Evolutionary conservation across 345 rosid genomes (phyloP), one percentile per base, ranked within the genome.

Genomic region (Acer yangbiense): DNA sequence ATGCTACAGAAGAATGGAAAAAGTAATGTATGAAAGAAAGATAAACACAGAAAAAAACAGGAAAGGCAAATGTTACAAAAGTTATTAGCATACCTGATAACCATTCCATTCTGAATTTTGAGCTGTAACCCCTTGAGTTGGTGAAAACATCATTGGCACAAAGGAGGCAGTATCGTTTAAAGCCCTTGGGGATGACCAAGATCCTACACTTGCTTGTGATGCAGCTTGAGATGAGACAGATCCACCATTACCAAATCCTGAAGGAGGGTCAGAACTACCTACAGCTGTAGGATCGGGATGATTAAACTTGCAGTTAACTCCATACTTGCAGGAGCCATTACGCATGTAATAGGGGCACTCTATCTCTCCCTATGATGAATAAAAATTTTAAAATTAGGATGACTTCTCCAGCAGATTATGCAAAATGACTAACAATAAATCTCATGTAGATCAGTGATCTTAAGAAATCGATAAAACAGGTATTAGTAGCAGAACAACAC

Each of bases 321-420:
- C 97, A 83, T 69, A 96, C 79, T 92, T 96, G 89, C 99, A 96
- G 78, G 98, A 92, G 74, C 94, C 98, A 81, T 86, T 92, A 57
- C 95, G 97, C 98, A 96, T 96, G 85, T 91, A 96, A 86, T 82
- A 94, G 7, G 87, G 94, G 72, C 99, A 94, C 78, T 96, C 98
- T 77, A 72, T 86, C 85, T 87, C 97, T 78, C 91, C 95, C 98
- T 94, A 85, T 3, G 12, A 69, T 71, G 29, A 74, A 81, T 76
- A 25, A 67, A 50, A n/a, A 20, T 4, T 44, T 68, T 50, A 48
- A 72, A 46, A 71, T 65, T 72, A 73, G n/a, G 58, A 60, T 65
- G 44, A 50, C 11, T 17, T 41, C 39, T 32, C 69, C 35, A 39
- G 25, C 13, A 52, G 76, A 71, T 17, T 68, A 23, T 52, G 76